phyloP scores from a whole-genome alignment of 352 stramenopile genomes.

The Phytophthora multivora region DNA sequence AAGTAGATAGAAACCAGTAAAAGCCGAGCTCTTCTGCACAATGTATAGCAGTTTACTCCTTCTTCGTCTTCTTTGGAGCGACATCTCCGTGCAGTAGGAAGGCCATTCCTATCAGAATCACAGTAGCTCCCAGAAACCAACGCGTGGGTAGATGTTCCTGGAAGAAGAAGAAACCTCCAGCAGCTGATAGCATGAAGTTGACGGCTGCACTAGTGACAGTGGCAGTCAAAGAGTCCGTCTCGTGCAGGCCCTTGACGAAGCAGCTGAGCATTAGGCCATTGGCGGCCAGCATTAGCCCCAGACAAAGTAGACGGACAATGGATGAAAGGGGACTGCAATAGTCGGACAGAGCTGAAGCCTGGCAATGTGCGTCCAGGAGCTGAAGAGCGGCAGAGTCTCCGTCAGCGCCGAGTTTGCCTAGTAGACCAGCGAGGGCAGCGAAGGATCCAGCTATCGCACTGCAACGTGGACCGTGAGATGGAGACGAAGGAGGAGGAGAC shows the following conservation, averaged over 20 bases:
- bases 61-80: slow-evolving; percentile 23
- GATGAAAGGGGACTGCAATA: slow-evolving; percentile 24
- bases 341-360: slow-evolving; percentile 7
- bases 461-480: background rate
- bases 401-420: slow-evolving; percentile 65
- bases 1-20: slow-evolving; percentile 19
- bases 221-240: slow-evolving; percentile 86
- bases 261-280: slow-evolving; percentile 83
- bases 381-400: slow-evolving; percentile 33
- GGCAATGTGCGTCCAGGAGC: slow-evolving; percentile 30
- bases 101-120: slow-evolving; percentile 75
- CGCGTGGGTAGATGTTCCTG: slow-evolving; percentile 67
- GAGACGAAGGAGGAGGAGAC: background rate
- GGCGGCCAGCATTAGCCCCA: slow-evolving; percentile 70
- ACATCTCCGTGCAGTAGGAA: slow-evolving; percentile 71
- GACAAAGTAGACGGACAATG: slow-evolving; percentile 51
- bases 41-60: slow-evolving; percentile 23
- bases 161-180: slow-evolving; percentile 64
- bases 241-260: slow-evolving; percentile 83
- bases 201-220: slow-evolving; percentile 81
- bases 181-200: slow-evolving; percentile 85
- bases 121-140: slow-evolving; percentile 76
- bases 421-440: slow-evolving; percentile 55
- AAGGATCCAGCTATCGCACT: slow-evolving; percentile 66
- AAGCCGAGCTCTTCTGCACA: slow-evolving; percentile 2